A percentile compares a stretch with the other conserved stretches of the same genome.
Evolutionary conservation across 345 rosid species (phyloP).

Genomic region (Bruguiera sexangula): DNA sequence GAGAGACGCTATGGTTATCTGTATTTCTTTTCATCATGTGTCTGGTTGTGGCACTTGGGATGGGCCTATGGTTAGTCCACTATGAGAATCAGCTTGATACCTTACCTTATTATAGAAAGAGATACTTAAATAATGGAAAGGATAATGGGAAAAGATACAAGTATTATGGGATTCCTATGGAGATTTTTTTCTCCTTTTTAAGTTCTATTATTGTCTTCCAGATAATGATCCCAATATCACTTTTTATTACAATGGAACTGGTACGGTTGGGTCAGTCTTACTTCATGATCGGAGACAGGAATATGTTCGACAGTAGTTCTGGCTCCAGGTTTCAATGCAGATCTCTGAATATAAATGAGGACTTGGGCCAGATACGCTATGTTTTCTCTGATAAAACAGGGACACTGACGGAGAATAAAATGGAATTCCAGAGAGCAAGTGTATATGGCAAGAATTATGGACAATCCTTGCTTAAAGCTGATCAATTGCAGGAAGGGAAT

Average conservation of each 20-base stretch:
- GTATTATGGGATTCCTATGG: conserved; percentile 76
- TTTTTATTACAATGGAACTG: conserved; percentile 77
- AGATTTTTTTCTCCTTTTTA: conserved; percentile 66
- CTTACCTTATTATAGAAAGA: conserved; percentile 64
- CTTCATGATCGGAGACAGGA: conserved; percentile 67
- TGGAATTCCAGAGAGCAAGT: conserved; percentile 68
- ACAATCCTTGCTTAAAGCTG: conserved; percentile 23
- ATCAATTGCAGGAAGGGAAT: conserved; percentile 22
- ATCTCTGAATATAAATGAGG: conserved; percentile 76
- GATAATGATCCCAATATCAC: conserved; percentile 83
- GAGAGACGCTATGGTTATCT: conserved; percentile 72
- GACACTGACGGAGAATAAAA: conserved; percentile 72
- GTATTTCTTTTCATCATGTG: conserved; percentile 63
- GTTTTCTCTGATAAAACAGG: conserved; percentile 81
- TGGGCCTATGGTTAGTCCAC: conserved; percentile 60
- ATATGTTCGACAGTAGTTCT: conserved; percentile 55
- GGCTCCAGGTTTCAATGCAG: conserved; percentile 72
- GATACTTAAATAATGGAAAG: conserved; percentile 45
- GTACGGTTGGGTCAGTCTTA: conserved; percentile 79
- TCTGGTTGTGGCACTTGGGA: conserved; percentile 56
- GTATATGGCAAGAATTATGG: conserved; percentile 52
- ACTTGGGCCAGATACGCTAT: conserved; percentile 71
- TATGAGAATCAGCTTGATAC: conserved; percentile 55
- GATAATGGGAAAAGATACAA: conserved; percentile 48
- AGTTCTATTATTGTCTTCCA: conserved; percentile 79